Conservation (phyloP, 2,329 filamentous ascomycete species). For the Cordyceps javanica region DNA sequence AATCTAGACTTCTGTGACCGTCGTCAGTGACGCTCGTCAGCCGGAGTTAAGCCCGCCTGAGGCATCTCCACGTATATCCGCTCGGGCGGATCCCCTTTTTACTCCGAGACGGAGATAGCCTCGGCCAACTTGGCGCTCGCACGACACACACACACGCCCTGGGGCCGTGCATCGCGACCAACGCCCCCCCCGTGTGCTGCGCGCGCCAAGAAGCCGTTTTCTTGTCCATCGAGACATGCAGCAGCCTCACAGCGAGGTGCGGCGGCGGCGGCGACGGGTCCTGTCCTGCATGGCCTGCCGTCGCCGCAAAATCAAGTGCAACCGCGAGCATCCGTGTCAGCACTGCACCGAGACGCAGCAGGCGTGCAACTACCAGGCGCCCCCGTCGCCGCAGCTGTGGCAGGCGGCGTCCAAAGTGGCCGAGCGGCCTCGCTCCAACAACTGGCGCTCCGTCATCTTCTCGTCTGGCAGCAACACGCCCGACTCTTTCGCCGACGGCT, state of each 20-base stretch:
- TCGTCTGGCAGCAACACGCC: background rate
- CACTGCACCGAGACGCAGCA: conserved; percentile 28
- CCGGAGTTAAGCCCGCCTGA: background rate
- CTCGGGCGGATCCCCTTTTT: conserved; percentile 5
- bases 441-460: conserved; percentile 7
- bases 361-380: conserved; percentile 25
- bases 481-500: background rate
- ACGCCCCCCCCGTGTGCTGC: background rate
- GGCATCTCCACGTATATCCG: background rate
- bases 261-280: background rate
- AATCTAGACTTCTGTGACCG: background rate
- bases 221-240: background rate
- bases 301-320: conserved; percentile 40
- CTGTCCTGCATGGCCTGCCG: conserved; percentile 37
- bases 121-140: background rate
- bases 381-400: conserved; percentile 5
- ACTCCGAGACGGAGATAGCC: conserved; percentile 11
- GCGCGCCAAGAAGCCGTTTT: background rate
- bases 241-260: background rate
- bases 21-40: background rate
- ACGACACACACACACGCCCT: background rate
- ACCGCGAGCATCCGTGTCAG: conserved; percentile 34
- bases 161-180: background rate
- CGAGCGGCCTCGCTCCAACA: background rate
- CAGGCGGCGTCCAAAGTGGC: background rate